Base-by-base conservation (phyloP, 2,329 filamentous ascomycete genomes). In the Tetracladium maxilliforme region DNA sequence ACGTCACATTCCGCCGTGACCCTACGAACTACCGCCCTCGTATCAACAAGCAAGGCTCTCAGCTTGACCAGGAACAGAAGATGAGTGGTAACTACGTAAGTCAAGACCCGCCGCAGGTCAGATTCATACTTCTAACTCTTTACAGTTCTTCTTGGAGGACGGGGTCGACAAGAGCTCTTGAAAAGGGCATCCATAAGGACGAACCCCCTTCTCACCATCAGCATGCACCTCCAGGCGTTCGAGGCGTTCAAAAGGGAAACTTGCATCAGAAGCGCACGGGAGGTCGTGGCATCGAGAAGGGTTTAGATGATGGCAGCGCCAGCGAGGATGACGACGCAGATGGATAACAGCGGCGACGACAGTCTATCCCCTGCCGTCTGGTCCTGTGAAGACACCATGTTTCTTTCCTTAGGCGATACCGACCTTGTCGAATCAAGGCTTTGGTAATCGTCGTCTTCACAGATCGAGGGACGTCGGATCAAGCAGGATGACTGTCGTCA, bases 41-140 rank as follows among this genome's bases (percentile, higher is more conserved):
- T 58, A 98, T 98, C 65, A 98, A 98, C 71, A 98, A 98, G 70
- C 61, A 72, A 46, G 76, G 86, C 54, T 90, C 80, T 48, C 90
- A 98, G 62, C 70, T 95, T 40, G 90, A 98, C 54, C 86, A 94
- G 52, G 90, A 95, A 50, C 90, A 98, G 67, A 98, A 98, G 67
- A 42, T 84, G 44, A 58, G 56, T 37, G 92, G 92, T 42, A 95
- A 95, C 60, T 98, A 79, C 61, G 76, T 82, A 63, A 63, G 74
- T 69, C 23, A 10, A n/a, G n/a, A n/a, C n/a, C n/a, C n/a, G n/a
- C n/a, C n/a, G n/a, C n/a, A n/a, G n/a, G n/a, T n/a, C n/a, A 10
- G 23, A n/a, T 19, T 12, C 21, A 14, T 22, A 16, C 4, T 15
- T 10, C 10, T 26, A 24, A 8, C 15, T 14, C 10, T 14, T 24